phyloP scores from a whole-genome alignment of 2,329 filamentous ascomycete genomes.

The Diplocarpon mali region DNA sequence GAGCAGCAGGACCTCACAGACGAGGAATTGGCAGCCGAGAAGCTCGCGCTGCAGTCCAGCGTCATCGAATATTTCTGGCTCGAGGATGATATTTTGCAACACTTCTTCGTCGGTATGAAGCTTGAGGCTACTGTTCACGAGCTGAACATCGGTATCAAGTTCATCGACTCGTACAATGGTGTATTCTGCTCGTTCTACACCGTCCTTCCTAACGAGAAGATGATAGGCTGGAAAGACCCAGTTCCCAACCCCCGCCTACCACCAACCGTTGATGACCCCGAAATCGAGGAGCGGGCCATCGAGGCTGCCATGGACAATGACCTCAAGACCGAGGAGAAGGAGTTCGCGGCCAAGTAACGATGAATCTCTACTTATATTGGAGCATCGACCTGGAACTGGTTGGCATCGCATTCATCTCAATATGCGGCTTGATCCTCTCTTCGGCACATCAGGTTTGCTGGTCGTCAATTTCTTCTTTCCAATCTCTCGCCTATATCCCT shows the following conservation, averaged over 20 bases:
- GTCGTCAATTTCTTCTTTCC: too few relatives aligned
- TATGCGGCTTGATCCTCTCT: too few relatives aligned
- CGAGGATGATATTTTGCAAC: slow-evolving; percentile 47
- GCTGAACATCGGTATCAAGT: slow-evolving; percentile 48
- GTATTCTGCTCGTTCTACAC: slow-evolving; percentile 52
- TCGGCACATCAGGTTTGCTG: too few relatives aligned
- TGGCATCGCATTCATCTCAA: too few relatives aligned
- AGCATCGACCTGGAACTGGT: too few relatives aligned
- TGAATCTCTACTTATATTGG: too few relatives aligned
- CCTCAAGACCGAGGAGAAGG: slow-evolving; percentile 10
- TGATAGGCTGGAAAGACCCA: slow-evolving; percentile 52
- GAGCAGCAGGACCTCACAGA: slow-evolving; percentile 20
- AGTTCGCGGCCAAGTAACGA: neutral
- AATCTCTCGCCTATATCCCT: too few relatives aligned
- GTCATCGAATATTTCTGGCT: slow-evolving; percentile 50
- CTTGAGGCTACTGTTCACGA: slow-evolving; percentile 43
- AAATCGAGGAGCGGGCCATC: slow-evolving; percentile 19
- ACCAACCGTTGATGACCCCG: slow-evolving; percentile 25
- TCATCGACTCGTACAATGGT: slow-evolving; percentile 47
- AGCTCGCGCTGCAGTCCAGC: slow-evolving; percentile 14
- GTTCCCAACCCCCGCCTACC: slow-evolving; percentile 21
- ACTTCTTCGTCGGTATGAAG: slow-evolving; percentile 56
- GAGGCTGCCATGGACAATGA: slow-evolving; percentile 12
- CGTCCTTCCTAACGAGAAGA: slow-evolving; percentile 57
- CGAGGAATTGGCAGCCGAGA: slow-evolving; percentile 17